phyloP scores from a whole-genome alignment of 371 early-diverging fungal species.

The Nematocida sp. region DNA sequence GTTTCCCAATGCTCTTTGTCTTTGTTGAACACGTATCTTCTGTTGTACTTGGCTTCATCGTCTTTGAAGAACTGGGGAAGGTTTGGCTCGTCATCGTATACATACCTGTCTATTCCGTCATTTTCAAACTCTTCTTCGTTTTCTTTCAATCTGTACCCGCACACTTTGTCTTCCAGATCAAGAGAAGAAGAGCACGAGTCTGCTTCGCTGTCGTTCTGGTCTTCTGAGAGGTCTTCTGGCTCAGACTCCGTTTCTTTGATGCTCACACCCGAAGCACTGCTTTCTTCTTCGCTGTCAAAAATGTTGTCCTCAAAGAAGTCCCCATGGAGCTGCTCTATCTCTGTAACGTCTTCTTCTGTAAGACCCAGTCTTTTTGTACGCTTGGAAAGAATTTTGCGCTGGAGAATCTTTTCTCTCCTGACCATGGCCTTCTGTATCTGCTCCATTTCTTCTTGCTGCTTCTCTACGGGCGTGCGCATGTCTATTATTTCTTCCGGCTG shows the following conservation, averaged over 20 bases:
- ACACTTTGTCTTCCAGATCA: conserved; percentile 59
- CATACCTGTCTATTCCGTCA: conserved; percentile 62
- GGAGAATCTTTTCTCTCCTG: conserved; percentile 55
- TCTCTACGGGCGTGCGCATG: conserved; percentile 36
- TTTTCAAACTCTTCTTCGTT: conserved; percentile 59
- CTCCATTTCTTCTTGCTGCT: conserved; percentile 33
- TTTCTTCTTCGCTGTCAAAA: conserved; percentile 31
- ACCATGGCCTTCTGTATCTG: conserved; percentile 55
- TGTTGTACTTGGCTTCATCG: conserved; percentile 55
- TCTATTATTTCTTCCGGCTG: conserved; percentile 43
- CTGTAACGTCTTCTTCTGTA: conserved; percentile 61
- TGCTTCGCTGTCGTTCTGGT: conserved; percentile 44
- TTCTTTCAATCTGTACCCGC: conserved; percentile 56
- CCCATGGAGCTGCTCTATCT: conserved; percentile 63
- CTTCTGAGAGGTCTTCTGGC: conserved; percentile 36
- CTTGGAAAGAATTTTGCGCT: conserved; percentile 35
- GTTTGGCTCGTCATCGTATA: conserved; percentile 57
- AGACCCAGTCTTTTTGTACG: conserved; percentile 41
- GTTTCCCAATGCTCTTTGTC: conserved; percentile 38
- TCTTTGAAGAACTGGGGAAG: conserved; percentile 59
- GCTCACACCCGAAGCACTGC: not conserved
- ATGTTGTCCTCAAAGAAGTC: conserved; percentile 53
- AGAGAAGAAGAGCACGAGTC: conserved; percentile 53
- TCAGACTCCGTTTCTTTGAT: not conserved
- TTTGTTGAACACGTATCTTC: conserved; percentile 48